phyloP scores from a whole-genome alignment of 2,329 filamentous ascomycete species.

The Neurospora sp. region DNA sequence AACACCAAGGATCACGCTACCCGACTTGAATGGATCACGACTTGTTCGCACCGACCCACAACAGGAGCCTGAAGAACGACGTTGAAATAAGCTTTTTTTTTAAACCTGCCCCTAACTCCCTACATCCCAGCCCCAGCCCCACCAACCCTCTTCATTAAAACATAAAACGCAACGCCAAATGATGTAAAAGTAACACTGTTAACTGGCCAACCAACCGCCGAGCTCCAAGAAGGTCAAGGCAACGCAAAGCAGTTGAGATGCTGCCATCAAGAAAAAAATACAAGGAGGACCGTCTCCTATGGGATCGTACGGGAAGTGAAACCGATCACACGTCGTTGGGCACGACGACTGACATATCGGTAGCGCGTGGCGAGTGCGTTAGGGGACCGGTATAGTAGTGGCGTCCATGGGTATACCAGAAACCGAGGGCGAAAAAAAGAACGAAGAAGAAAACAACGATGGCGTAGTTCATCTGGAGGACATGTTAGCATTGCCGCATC shows the following conservation, averaged over 20 bases:
- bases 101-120: neutral
- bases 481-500: neutral
- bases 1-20: neutral
- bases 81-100: neutral
- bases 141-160: neutral
- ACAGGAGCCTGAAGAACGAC: neutral
- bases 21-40: neutral
- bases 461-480: conserved; percentile 16
- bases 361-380: neutral
- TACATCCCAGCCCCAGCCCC: neutral
- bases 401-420: conserved; percentile 14
- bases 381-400: conserved; percentile 14
- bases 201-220: neutral
- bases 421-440: conserved; percentile 10
- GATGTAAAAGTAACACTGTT: neutral
- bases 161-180: neutral
- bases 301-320: neutral
- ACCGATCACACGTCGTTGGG: neutral
- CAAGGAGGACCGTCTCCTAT: neutral
- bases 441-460: conserved; percentile 14
- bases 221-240: neutral
- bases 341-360: neutral
- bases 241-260: neutral
- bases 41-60: neutral
- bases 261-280: neutral